These are phyloP conservation scores for Lomentospora prolificans DNA, from an alignment of 2,329 filamentous ascomycete genomes.

Conservation along the genomic window DNA sequence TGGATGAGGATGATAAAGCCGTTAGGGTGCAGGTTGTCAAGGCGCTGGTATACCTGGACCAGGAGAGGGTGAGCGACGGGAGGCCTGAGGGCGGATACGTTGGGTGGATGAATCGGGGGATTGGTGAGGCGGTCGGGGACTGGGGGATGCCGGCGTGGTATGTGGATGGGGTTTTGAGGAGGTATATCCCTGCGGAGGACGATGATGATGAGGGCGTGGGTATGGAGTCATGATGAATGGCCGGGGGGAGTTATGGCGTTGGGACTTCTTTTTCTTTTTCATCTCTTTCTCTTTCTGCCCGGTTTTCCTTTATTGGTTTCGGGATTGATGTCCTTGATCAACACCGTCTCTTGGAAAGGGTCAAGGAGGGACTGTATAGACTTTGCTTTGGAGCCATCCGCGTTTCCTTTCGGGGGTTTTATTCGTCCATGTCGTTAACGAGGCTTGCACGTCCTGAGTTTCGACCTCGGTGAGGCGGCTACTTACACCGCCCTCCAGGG, in stretches of 20 bases:
- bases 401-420: neutral
- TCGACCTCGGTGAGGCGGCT: neutral
- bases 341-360: neutral
- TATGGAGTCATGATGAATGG: neutral
- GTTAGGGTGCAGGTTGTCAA: constrained; percentile 6
- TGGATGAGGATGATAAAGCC: constrained; percentile 9
- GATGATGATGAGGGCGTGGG: neutral
- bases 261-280: neutral
- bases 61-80: constrained; percentile 12
- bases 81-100: constrained; percentile 49
- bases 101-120: constrained; percentile 52
- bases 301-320: neutral
- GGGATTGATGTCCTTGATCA: neutral
- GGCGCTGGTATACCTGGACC: constrained; percentile 54
- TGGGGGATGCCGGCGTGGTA: constrained; percentile 46
- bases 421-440: too few species aligned
- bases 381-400: neutral
- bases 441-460: too few species aligned
- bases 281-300: neutral
- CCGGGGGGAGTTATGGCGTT: neutral
- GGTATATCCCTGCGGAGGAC: constrained; percentile 19
- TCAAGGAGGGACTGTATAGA: neutral
- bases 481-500: neutral
- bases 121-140: constrained; percentile 44
- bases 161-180: constrained; percentile 42